A percentile compares a stretch with the other conserved stretches of the same genome.
phyloP scores from a whole-genome alignment of 129 eudicot species.

The Glebionis coronaria region DNA sequence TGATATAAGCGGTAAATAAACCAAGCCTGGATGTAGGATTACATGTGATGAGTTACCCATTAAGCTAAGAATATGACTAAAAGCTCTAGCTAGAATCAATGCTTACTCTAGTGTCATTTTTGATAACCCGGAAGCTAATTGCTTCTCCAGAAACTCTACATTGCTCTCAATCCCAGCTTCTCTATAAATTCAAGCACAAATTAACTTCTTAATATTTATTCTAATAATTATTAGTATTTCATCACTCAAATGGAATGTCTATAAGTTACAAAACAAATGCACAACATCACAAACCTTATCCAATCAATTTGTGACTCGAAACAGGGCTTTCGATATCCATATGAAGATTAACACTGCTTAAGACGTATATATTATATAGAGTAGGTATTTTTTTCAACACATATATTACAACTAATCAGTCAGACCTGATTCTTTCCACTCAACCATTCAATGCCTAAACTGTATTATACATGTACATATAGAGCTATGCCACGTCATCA shows the following conservation, averaged over 20 bases:
- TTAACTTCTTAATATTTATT: slow-evolving; percentile 14
- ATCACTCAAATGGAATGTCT: slow-evolving; percentile 1
- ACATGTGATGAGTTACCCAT: slow-evolving; percentile 97
- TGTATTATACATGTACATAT: not conserved
- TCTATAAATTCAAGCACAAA: slow-evolving; percentile 47
- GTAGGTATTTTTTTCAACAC: not conserved
- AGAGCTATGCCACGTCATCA: not conserved
- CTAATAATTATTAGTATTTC: not conserved
- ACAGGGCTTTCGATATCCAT: slow-evolving; percentile 11
- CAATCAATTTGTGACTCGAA: not conserved
- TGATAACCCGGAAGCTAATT: slow-evolving; percentile 73
- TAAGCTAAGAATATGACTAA: slow-evolving; percentile 82
- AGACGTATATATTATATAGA: no score
- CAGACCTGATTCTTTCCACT: no score
- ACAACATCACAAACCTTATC: no score
- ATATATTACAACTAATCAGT: no score
- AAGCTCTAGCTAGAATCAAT: slow-evolving; percentile 66
- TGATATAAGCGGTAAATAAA: not conserved
- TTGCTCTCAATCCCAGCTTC: slow-evolving; percentile 73
- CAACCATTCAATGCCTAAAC: not conserved
- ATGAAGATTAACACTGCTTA: not conserved
- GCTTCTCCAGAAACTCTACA: slow-evolving; percentile 82
- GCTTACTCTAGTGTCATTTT: slow-evolving; percentile 86
- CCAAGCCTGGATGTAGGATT: slow-evolving; percentile 19
- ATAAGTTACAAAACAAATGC: slow-evolving; percentile 5